Evolutionary conservation across 208 protist genomes (phyloP), one percentile per base, ranked within the genome.

Genomic region (Crithidia fasciculata): DNA sequence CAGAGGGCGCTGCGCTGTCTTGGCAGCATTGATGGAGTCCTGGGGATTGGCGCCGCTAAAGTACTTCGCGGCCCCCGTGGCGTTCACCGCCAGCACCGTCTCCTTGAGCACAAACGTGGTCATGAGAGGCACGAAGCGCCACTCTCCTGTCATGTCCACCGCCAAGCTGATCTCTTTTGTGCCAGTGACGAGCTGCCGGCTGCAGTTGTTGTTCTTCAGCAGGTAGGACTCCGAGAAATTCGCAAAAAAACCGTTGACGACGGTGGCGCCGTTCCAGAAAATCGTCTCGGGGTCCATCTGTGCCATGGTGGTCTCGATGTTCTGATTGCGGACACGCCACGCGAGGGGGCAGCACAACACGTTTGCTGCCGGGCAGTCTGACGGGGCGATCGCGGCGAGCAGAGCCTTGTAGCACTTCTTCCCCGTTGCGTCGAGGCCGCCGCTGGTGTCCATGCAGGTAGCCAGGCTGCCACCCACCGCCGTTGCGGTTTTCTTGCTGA

Each of bases 241-340:
- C 0, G 72, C 47, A 45, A 50, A 82, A 55, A 69, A 82, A 61
- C 72, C 78, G 67, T 82, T 82, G 4, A 82, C 18, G 55, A 47
- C 54, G 36, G 43, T 37, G 7, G 55, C 50, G 8, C 72, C 72
- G 37, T 82, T 69, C 78, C 78, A 82, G 54, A 77, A 82, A n/a
- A 82, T 69, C 28, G 69, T 73, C 59, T 45, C 44, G 13, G 58
- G 19, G 60, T 49, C 47, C 54, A 82, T 64, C 9, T 78, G 12
- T 28, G 52, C 40, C 61, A 78, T 55, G 41, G 64, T 70, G 1
- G 58, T 71, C 2, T 44, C 50, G 43, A 43, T 39, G n/a, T 61
- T 19, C 47, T 77, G 64, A 15, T 41, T 36, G 6, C 44, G 44
- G n/a, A 50, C 50, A 28, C 53, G 61, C 78, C 78, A 82, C 66